Evolutionary conservation across 2,329 filamentous ascomycete genomes (phyloP).

Genomic region (Penicillium sp.): DNA sequence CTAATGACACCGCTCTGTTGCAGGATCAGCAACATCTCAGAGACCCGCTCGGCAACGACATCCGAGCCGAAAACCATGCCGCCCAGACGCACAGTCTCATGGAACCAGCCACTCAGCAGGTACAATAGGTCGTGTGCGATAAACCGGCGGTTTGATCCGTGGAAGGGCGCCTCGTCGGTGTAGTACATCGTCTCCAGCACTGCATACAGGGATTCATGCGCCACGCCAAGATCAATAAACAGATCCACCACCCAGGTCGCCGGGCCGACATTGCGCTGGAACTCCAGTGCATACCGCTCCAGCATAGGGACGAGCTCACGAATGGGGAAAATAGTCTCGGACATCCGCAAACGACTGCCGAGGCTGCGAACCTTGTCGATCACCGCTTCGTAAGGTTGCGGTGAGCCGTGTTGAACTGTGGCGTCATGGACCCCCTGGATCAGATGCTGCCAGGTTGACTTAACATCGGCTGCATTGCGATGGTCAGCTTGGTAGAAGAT

Average conservation of each 20-base stretch:
- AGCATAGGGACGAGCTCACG: slow-evolving; percentile 55
- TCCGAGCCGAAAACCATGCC: slow-evolving; percentile 60
- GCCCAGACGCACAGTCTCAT: slow-evolving; percentile 54
- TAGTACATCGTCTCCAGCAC: slow-evolving; percentile 67
- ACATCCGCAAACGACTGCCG: slow-evolving; percentile 55
- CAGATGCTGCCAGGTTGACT: slow-evolving; percentile 77
- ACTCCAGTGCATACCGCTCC: slow-evolving; percentile 52
- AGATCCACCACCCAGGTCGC: slow-evolving; percentile 63
- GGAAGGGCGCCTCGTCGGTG: slow-evolving; percentile 64
- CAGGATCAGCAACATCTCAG: slow-evolving; percentile 46
- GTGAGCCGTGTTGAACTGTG: slow-evolving; percentile 45
- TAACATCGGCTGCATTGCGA: slow-evolving; percentile 80
- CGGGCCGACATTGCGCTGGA: slow-evolving; percentile 48
- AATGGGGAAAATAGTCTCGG: slow-evolving; percentile 57
- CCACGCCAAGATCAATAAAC: slow-evolving; percentile 61
- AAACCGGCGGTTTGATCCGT: slow-evolving; percentile 54
- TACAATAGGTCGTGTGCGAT: slow-evolving; percentile 63
- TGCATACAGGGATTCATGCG: slow-evolving; percentile 60
- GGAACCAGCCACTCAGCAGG: slow-evolving; percentile 60
- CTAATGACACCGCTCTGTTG: slow-evolving; percentile 42
- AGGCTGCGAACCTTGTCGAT: slow-evolving; percentile 56
- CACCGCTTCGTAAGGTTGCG: slow-evolving; percentile 50
- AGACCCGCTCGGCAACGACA: slow-evolving; percentile 52
- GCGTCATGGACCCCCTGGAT: slow-evolving; percentile 68
- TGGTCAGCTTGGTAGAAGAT: slow-evolving; percentile 93